Evolutionary conservation across 2,329 filamentous ascomycete genomes (phyloP).

Genomic region (Cladobotryum mycophilum): DNA sequence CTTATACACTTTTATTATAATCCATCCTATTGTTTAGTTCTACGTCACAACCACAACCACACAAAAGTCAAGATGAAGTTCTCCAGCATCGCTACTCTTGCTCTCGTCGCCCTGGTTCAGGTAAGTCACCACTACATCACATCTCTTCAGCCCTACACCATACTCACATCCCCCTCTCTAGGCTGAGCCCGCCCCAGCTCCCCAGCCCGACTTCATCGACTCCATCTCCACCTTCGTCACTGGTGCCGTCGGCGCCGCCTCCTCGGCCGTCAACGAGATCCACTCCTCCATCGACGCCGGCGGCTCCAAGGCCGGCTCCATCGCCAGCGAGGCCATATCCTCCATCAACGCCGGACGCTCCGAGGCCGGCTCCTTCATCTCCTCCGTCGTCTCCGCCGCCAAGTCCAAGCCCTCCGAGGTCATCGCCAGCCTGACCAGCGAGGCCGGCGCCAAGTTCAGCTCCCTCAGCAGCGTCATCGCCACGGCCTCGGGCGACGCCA

Average conservation of each 20-base stretch:
- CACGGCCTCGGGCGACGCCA: constrained; percentile 16
- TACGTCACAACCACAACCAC: neutral
- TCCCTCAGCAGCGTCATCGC: constrained; percentile 17
- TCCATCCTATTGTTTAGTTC: neutral
- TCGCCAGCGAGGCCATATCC: neutral
- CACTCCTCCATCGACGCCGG: constrained; percentile 3
- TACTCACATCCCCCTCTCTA: neutral
- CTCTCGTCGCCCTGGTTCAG: constrained; percentile 26
- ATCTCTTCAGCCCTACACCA: neutral
- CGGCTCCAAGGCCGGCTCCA: constrained; percentile 8
- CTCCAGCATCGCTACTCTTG: constrained; percentile 26
- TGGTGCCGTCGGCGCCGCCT: constrained; percentile 5
- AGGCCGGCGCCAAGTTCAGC: constrained; percentile 19
- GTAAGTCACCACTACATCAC: constrained; percentile 15
- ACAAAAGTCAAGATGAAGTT: constrained; percentile 33
- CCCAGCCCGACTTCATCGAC: constrained; percentile 10
- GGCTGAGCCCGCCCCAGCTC: constrained; percentile 11
- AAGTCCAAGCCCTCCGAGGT: constrained; percentile 11
- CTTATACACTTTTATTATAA: neutral
- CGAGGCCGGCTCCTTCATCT: constrained; percentile 5
- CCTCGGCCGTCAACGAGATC: constrained; percentile 2
- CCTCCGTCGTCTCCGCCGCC: constrained; percentile 6
- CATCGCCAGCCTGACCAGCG: constrained; percentile 14
- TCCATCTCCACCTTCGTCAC: constrained; percentile 12
- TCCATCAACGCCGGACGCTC: constrained; percentile 8